phyloP scores from a whole-genome alignment of 495 filamentous ascomycete species.

The Trichoderma reesei region DNA sequence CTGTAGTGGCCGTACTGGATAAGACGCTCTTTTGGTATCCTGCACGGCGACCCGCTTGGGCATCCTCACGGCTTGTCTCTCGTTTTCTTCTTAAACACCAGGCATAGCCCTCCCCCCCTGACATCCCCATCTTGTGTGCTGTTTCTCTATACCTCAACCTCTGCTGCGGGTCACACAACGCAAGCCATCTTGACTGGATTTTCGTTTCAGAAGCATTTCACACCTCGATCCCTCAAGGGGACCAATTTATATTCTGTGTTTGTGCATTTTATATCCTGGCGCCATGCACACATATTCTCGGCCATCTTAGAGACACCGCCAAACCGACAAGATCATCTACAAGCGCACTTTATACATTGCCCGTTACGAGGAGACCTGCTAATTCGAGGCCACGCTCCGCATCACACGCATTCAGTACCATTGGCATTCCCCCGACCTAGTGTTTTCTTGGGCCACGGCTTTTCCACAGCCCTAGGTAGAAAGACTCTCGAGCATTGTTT shows the following conservation, averaged over 20 bases:
- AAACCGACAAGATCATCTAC: background rate
- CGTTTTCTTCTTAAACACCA: background rate
- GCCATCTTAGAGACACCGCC: background rate
- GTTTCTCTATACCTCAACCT: background rate
- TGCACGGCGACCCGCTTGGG: slow-evolving; percentile 4
- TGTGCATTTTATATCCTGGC: background rate
- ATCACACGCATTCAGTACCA: background rate
- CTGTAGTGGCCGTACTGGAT: background rate
- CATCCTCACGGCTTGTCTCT: slow-evolving; percentile 6
- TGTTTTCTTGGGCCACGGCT: background rate
- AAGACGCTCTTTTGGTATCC: background rate
- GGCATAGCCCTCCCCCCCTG: background rate
- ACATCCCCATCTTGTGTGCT: background rate
- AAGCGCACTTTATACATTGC: background rate
- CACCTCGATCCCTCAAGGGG: background rate
- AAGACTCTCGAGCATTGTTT: background rate
- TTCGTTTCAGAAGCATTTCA: background rate
- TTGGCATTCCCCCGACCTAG: background rate
- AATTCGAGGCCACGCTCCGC: background rate
- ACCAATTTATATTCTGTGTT: background rate
- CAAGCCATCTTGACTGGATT: background rate
- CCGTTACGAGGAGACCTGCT: background rate
- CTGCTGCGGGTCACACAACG: background rate
- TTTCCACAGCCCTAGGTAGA: background rate
- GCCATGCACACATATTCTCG: background rate